Evolutionary conservation across 2,329 filamentous ascomycete genomes (phyloP).

Genomic region (Trichoderma atrobrunneum): DNA sequence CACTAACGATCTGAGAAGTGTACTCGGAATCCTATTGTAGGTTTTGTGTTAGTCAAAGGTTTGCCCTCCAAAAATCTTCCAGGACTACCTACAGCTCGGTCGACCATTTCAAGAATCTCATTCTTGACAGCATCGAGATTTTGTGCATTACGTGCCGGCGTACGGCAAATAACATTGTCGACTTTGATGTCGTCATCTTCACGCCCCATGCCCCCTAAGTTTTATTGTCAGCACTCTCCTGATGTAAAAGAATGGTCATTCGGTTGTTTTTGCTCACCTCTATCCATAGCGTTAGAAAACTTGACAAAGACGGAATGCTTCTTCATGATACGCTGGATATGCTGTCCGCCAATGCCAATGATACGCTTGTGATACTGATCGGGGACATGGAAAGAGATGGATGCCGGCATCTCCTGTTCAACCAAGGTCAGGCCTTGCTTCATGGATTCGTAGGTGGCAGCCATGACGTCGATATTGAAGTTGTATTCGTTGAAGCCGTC

Average conservation of each 20-base stretch:
- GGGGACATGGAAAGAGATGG: conserved; percentile 97
- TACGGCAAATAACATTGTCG: conserved; percentile 98
- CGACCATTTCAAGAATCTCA: conserved; percentile 99
- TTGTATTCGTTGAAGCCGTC: conserved; percentile 99
- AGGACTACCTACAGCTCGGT: conserved; percentile 68
- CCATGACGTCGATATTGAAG: conserved; percentile 98
- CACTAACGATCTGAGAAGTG: conserved; percentile 87
- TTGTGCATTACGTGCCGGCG: conserved; percentile 92
- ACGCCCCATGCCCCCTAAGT: conserved; percentile 66
- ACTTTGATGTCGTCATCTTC: conserved; percentile 98
- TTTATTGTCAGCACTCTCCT: conserved; percentile 27
- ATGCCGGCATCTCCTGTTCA: conserved; percentile 98
- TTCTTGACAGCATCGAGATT: conserved; percentile 97
- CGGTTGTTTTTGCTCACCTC: conserved; percentile 50
- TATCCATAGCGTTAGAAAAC: conserved; percentile 98
- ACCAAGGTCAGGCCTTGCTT: conserved; percentile 90
- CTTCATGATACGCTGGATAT: conserved; percentile 99
- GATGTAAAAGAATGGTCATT: conserved; percentile 9
- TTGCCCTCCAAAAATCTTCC: background rate
- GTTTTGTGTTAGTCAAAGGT: conserved; percentile 14
- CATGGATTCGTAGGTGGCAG: conserved; percentile 86
- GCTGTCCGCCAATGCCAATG: conserved; percentile 95
- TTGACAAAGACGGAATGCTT: conserved; percentile 99
- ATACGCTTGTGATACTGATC: conserved; percentile 99
- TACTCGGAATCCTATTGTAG: conserved; percentile 80